Evolutionary conservation across 495 filamentous ascomycete genomes (phyloP), one percentile per base, ranked within the genome.

Genomic region (Thermothielavioides terrestris): DNA sequence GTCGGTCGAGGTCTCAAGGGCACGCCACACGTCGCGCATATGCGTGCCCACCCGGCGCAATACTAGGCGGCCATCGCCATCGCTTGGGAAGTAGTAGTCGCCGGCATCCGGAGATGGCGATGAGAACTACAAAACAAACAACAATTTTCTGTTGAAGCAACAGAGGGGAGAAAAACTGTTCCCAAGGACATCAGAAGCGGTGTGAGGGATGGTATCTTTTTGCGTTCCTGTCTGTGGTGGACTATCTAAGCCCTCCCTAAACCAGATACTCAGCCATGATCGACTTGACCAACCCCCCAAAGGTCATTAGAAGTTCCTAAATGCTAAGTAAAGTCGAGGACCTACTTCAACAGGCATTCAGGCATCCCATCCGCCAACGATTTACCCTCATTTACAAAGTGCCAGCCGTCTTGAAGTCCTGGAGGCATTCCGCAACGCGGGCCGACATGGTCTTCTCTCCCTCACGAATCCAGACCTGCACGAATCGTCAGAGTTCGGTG

Each of bases 381-480:
- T n/a, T 17, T n/a, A 14, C 20, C 17, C 22, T n/a, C 1, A 1
- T 42, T 86, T 89, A 97, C 68, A 96, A 71, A 71, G 91, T 79
- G 61, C 78, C 79, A 58, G 88, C 78, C 54, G 89, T 82, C 73
- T 91, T 89, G 81, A 98, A 98, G 73, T 95, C 92, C 54, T 81
- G 74, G 46, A 99, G 81, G 30, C 82, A 89, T 61, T 83, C 82
- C 65, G 79, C 68, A 36, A 95, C 82, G 62, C 91, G 84, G 55
- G 77, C 75, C 57, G 76, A 81, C 91, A 96, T 97, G 62, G 84
- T 92, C 82, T 95, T 92, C 80, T 97, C 91, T 61, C 91, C 91
- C 75, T 94, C 89, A 52, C 91, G 85, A 39, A 97, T 84, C 85
- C 84, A 50, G 39, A 50, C 58, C 34, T 44, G 54, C 26, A 49